Evolutionary conservation across 768 basidiomycete genomes (phyloP).

Genomic region (Mycena metata): DNA sequence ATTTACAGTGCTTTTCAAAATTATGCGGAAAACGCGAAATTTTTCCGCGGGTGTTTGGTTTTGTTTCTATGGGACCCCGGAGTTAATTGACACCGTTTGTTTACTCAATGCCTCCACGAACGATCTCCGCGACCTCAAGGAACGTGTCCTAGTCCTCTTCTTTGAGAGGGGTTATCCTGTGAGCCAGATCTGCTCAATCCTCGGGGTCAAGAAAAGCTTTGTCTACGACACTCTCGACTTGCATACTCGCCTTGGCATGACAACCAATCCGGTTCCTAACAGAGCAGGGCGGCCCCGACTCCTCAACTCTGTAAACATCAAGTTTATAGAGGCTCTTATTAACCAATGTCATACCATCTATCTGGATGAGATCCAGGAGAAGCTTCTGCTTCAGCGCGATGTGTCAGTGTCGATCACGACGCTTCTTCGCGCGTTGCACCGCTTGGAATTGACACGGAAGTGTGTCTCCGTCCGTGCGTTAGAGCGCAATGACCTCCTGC

Average conservation of each 20-base stretch:
- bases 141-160: conserved; percentile 16
- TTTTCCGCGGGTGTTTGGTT: background rate
- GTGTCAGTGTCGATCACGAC: conserved; percentile 37
- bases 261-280: conserved; percentile 22
- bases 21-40: conserved; percentile 18
- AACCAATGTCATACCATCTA: conserved; percentile 26
- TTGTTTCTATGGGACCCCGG: background rate
- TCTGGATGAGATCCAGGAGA: conserved; percentile 36
- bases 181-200: conserved; percentile 2
- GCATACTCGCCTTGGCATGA: background rate
- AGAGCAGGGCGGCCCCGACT: conserved; percentile 10
- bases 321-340: conserved; percentile 19
- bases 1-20: too few relatives aligned
- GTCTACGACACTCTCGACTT: conserved; percentile 27
- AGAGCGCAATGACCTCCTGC: conserved; percentile 45
- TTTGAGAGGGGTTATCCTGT: background rate
- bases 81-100: background rate
- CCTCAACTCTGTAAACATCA: conserved; percentile 21
- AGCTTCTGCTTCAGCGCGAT: conserved; percentile 23
- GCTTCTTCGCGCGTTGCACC: conserved; percentile 37
- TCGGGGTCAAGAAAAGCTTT: conserved; percentile 21
- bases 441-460: conserved; percentile 41
- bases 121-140: conserved; percentile 20
- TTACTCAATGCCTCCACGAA: background rate
- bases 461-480: conserved; percentile 38